A percentile compares a stretch with the other conserved stretches of the same genome.
Evolutionary conservation across 2,329 filamentous ascomycete genomes (phyloP).

Genomic region (Monosporascus ibericus): DNA sequence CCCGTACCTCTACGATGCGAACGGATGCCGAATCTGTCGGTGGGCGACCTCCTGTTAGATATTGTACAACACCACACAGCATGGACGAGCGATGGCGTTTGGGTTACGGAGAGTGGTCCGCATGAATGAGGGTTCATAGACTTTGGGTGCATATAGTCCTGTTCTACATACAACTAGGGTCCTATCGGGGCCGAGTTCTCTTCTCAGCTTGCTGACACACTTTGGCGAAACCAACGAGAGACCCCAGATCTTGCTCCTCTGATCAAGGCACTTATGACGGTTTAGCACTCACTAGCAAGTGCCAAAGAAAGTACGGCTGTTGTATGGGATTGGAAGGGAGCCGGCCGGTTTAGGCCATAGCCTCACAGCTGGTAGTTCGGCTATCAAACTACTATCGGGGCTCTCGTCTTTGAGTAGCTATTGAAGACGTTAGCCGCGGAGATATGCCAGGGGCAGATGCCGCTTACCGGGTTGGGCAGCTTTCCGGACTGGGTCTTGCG

Average conservation of each 20-base stretch:
- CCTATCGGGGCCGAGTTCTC: constrained; percentile 10
- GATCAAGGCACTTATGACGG: no score
- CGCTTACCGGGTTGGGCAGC: constrained; percentile 4
- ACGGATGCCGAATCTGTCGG: not conserved
- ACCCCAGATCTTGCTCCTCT: no score
- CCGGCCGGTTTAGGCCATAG: not conserved
- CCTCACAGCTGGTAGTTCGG: not conserved
- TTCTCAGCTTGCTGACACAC: constrained; percentile 10
- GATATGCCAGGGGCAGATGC: not conserved
- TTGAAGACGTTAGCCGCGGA: constrained; percentile 1
- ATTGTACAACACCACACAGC: not conserved
- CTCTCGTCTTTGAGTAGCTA: not conserved
- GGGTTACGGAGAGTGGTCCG: constrained; percentile 1
- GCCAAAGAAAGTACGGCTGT: no score
- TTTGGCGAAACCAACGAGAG: not conserved
- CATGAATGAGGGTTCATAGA: constrained; percentile 4
- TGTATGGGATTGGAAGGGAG: not conserved
- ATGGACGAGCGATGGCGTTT: not conserved
- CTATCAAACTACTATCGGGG: constrained; percentile 1
- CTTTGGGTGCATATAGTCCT: constrained; percentile 3
- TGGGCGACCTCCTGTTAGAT: not conserved
- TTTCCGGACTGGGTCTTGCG: constrained; percentile 5
- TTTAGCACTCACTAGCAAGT: no score
- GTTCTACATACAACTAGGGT: constrained; percentile 5
- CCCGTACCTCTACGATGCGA: not conserved